Base-by-base conservation (phyloP, 306 rosid species). In the Biancaea sappan region DNA sequence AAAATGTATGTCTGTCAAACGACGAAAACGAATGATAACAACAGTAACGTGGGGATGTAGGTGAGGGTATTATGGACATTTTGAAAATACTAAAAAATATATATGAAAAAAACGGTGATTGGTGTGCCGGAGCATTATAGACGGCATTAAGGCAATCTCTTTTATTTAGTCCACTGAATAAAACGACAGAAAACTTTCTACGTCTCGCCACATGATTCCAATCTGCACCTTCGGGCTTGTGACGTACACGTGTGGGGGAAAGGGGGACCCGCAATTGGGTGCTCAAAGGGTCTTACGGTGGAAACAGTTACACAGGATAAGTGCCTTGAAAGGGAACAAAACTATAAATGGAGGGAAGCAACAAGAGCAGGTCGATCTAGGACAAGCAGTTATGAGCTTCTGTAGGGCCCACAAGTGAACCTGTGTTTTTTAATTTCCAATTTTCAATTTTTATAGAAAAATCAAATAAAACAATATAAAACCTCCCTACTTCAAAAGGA, bases 191-290 rank as follows among this genome's bases (percentile, higher is more conserved):
- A 29, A 24, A 61, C 60, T 76, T 71, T 56, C 75, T 70, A 67
- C 72, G 61, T 46, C 58, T 52, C 40, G 8, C 18, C 83, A 3
- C 80, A 78, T 66, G 56, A 71, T 21, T 83, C 52, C 73, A 69
- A 51, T 53, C 29, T 85, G 77, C 81, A 75, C 79, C 75, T 63
- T 8, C 24, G 18, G 22, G 4, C 18, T 34, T 53, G 4, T 9
- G 14, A 63, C 41, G 37, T 68, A 46, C 82, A 77, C 83, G 82
- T 77, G 84, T n/a, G n/a, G n/a, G n/a, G n/a, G n/a, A 28, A 78
- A 29, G 10, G 4, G 25, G 54, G 24, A 48, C 25, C 11, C 50
- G 13, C 44, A 9, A 38, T 21, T 12, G 13, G 32, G 28, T 11
- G 25, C 12, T 29, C 21, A 1, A 4, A 3, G 22, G 77, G 53